Conservation (phyloP, 768 basidiomycete genomes). For the Lactarius deliciosus region DNA sequence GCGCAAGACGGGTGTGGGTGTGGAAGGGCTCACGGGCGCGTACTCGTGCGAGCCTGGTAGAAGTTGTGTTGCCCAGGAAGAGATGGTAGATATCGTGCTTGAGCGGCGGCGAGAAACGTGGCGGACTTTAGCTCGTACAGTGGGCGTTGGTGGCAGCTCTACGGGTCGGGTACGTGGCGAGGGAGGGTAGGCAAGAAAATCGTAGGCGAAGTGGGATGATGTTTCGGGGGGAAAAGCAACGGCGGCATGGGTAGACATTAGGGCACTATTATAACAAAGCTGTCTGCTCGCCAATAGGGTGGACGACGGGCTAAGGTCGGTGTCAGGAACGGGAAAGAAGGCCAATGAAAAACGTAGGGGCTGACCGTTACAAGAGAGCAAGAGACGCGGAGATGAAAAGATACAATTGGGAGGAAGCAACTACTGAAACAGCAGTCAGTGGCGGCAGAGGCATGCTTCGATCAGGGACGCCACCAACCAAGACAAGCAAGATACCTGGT, state of each 20-base stretch:
- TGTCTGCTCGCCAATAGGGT: neutral
- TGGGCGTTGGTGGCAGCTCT: slow-evolving; percentile 33
- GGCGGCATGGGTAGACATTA: slow-evolving; percentile 2
- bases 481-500: neutral
- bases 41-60: slow-evolving; percentile 53
- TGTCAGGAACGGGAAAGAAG: slow-evolving; percentile 5
- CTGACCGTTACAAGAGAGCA: slow-evolving; percentile 3
- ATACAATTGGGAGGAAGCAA: slow-evolving; percentile 15
- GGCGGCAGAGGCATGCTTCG: neutral
- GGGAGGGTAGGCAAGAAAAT: slow-evolving; percentile 36
- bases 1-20: slow-evolving; percentile 35
- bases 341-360: neutral
- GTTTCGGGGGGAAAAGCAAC: slow-evolving; percentile 8
- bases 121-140: slow-evolving; percentile 19
- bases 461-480: neutral
- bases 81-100: slow-evolving; percentile 50
- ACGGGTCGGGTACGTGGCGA: slow-evolving; percentile 35
- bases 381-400: slow-evolving; percentile 8
- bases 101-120: slow-evolving; percentile 37
- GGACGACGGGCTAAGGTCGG: neutral
- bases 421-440: neutral
- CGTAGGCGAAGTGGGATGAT: slow-evolving; percentile 24
- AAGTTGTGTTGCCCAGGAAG: slow-evolving; percentile 59
- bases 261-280: slow-evolving; percentile 4
- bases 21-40: slow-evolving; percentile 39